phyloP scores from a whole-genome alignment of 2,329 filamentous ascomycete species.

The Penicillium griseofulvum region DNA sequence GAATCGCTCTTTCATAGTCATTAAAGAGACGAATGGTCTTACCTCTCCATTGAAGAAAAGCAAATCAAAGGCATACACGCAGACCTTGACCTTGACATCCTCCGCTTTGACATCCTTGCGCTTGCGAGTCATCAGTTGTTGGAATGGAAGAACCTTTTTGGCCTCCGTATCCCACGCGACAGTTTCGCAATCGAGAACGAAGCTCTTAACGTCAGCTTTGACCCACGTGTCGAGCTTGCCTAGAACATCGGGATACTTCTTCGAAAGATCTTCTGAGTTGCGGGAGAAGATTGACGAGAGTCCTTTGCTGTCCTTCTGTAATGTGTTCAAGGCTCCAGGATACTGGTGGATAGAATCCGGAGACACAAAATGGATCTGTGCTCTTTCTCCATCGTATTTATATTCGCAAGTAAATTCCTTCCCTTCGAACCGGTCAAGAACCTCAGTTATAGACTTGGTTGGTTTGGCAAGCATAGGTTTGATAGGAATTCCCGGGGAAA shows the following conservation, averaged over 20 bases:
- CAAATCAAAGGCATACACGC: constrained; percentile 93
- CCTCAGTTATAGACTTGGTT: constrained; percentile 96
- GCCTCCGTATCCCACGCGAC: constrained; percentile 93
- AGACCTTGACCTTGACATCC: constrained; percentile 94
- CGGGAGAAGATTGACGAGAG: constrained; percentile 93
- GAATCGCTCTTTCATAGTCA: not conserved
- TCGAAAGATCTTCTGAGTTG: constrained; percentile 94
- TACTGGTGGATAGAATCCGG: constrained; percentile 72
- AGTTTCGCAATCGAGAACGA: constrained; percentile 97
- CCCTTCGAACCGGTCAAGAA: constrained; percentile 91
- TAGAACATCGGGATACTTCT: constrained; percentile 96
- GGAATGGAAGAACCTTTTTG: constrained; percentile 95
- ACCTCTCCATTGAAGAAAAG: constrained; percentile 88
- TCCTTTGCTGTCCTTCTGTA: constrained; percentile 65
- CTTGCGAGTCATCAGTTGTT: constrained; percentile 97
- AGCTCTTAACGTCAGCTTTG: constrained; percentile 84
- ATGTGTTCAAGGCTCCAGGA: constrained; percentile 59
- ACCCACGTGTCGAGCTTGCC: constrained; percentile 86
- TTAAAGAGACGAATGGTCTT: constrained; percentile 15
- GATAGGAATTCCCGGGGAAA: constrained; percentile 87
- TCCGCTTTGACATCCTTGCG: constrained; percentile 94
- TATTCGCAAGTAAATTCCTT: constrained; percentile 98
- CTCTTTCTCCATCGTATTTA: constrained; percentile 96
- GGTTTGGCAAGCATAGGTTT: constrained; percentile 99
- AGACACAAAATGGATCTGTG: constrained; percentile 97